phyloP scores from a whole-genome alignment of 1,139 yeast species.

The Pneumocystis canis region DNA sequence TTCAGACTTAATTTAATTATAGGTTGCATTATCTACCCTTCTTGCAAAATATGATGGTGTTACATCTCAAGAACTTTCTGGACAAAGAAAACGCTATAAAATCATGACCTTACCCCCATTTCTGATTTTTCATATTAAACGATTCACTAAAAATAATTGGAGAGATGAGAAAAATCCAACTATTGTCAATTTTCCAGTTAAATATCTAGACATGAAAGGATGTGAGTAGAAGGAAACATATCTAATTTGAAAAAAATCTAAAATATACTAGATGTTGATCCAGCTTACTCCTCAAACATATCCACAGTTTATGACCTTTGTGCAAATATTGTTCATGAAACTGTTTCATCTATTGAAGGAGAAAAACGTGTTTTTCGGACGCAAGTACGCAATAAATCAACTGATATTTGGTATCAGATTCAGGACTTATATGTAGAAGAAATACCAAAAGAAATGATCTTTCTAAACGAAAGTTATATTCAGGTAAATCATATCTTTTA shows the following conservation, averaged over 20 bases:
- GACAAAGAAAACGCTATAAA: conserved; percentile 28
- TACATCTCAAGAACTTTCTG: conserved; percentile 24
- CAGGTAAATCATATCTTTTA: conserved; percentile 25
- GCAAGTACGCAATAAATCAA: conserved; percentile 33
- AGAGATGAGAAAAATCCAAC: conserved; percentile 41
- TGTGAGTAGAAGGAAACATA: conserved; percentile 18
- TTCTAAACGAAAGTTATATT: conserved; percentile 47
- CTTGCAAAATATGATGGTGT: conserved; percentile 35
- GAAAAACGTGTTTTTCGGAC: conserved; percentile 34
- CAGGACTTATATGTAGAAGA: conserved; percentile 36
- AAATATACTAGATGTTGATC: conserved; percentile 7
- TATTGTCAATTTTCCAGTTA: conserved; percentile 45
- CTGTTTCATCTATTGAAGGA: conserved; percentile 18
- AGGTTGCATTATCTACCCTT: conserved; percentile 32
- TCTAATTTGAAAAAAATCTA: not conserved
- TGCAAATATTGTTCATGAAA: conserved; percentile 39
- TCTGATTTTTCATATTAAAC: conserved; percentile 42
- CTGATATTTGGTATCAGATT: conserved; percentile 43
- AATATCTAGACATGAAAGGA: conserved; percentile 30
- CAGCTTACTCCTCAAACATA: conserved; percentile 9
- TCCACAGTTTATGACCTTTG: conserved; percentile 32
- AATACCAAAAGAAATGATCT: conserved; percentile 44
- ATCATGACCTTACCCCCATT: conserved; percentile 38
- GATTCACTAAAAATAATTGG: conserved; percentile 30
- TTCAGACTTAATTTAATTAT: not conserved